Conservation (phyloP, 768 basidiomycete genomes). For the Mycena rebaudengoi region DNA sequence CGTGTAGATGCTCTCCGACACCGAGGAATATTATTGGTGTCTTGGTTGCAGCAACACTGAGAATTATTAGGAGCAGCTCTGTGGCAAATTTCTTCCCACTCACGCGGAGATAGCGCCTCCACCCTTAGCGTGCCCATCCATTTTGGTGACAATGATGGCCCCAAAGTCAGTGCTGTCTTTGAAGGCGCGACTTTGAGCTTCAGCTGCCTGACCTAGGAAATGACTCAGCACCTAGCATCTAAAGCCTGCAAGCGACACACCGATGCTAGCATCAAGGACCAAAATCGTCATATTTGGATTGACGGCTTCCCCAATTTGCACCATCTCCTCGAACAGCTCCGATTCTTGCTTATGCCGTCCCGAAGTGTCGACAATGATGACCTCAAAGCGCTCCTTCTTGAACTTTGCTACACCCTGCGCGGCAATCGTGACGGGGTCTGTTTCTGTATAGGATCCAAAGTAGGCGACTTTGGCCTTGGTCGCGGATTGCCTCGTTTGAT, state of each 20-base stretch:
- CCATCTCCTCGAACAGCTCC: constrained; percentile 98
- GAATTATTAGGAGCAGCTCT: constrained; percentile 14
- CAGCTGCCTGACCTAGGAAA: constrained; percentile 89
- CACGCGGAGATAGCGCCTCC: constrained; percentile 99
- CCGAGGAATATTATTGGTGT: constrained; percentile 99
- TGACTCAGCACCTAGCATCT: not conserved
- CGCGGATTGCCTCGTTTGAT: constrained; percentile 98
- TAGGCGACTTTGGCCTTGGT: constrained; percentile 99
- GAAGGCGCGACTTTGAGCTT: constrained; percentile 95
- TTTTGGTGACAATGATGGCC: constrained; percentile 99
- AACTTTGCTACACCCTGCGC: constrained; percentile 96
- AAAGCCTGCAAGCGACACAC: constrained; percentile 44
- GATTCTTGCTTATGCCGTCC: constrained; percentile 97
- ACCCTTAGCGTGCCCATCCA: constrained; percentile 99
- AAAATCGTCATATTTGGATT: constrained; percentile 97
- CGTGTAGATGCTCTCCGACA: constrained; percentile 96
- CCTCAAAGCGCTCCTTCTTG: constrained; percentile 97
- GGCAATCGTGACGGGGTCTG: constrained; percentile 95
- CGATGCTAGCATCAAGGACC: constrained; percentile 96
- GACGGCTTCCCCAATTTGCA: constrained; percentile 93
- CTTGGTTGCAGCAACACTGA: constrained; percentile 95
- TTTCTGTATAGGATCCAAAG: constrained; percentile 99
- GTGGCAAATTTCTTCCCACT: constrained; percentile 40
- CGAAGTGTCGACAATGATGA: constrained; percentile 98
- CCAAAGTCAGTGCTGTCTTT: constrained; percentile 98